These are phyloP conservation scores for Aegle marmelos DNA, from an alignment of 345 rosid species.

Conservation along the genomic window DNA sequence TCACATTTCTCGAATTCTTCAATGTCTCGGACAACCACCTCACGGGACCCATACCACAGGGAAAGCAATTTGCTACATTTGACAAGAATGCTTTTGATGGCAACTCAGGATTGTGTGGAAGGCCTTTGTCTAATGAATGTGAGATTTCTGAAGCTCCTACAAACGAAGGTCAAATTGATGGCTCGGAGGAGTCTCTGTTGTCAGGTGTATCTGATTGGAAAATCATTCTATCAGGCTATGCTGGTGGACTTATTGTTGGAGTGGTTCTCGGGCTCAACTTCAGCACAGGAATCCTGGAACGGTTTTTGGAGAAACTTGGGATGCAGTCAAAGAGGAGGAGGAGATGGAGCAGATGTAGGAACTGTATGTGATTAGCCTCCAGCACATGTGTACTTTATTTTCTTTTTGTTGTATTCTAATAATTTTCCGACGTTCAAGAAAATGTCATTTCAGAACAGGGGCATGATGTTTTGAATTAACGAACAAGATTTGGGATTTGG, in stretches of 20 bases:
- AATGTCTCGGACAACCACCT: too few relatives aligned
- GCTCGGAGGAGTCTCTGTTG: background rate
- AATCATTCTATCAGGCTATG: background rate
- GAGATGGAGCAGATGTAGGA: background rate
- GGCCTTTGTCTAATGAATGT: too few relatives aligned
- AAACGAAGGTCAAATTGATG: too few relatives aligned
- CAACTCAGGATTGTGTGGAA: too few relatives aligned
- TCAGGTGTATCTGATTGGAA: background rate
- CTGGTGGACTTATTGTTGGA: background rate
- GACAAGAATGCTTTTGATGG: background rate
- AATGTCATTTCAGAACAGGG: too few relatives aligned
- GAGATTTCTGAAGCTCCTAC: too few relatives aligned
- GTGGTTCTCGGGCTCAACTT: background rate
- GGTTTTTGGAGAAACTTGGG: background rate
- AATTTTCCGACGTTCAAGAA: background rate
- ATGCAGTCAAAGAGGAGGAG: background rate
- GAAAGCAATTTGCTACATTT: background rate
- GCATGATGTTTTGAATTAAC: too few relatives aligned
- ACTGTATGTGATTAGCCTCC: background rate
- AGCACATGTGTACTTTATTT: too few relatives aligned
- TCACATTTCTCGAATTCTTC: background rate
- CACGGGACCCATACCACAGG: background rate
- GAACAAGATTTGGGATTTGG: too few relatives aligned
- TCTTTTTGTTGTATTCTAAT: too few relatives aligned
- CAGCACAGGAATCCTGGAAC: background rate